Conservation (phyloP, 2,329 filamentous ascomycete genomes). For the Botrytis medusae region DNA sequence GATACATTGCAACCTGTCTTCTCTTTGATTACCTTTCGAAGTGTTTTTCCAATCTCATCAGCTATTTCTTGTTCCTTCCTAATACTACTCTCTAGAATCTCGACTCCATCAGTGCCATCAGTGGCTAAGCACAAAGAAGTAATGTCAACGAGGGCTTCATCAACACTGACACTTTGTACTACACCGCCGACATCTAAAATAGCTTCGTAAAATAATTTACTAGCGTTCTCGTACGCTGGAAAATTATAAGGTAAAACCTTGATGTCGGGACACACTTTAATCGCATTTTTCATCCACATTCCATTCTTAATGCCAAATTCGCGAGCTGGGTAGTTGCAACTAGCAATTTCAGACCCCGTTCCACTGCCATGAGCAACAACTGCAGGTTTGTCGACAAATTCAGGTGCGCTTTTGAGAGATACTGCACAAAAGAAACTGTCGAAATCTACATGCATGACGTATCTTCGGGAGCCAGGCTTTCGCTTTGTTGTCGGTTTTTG, state of each 20-base stretch:
- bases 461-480: constrained; percentile 66
- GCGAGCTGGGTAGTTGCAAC: constrained; percentile 92
- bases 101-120: constrained; percentile 64
- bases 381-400: constrained; percentile 74
- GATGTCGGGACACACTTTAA: constrained; percentile 78
- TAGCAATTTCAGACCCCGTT: constrained; percentile 89
- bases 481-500: constrained; percentile 50
- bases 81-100: constrained; percentile 65
- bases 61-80: constrained; percentile 78
- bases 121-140: constrained; percentile 67
- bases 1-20: constrained; percentile 86
- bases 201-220: constrained; percentile 79
- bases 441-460: constrained; percentile 95
- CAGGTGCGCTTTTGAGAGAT: constrained; percentile 74
- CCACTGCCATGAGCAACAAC: constrained; percentile 88
- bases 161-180: constrained; percentile 95
- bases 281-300: constrained; percentile 97
- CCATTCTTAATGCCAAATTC: constrained; percentile 89
- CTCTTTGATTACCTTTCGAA: constrained; percentile 69
- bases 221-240: constrained; percentile 89
- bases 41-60: constrained; percentile 63
- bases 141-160: constrained; percentile 88
- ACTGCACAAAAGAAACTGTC: constrained; percentile 98
- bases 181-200: constrained; percentile 77
- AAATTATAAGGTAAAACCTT: constrained; percentile 96